A percentile compares a stretch with the other conserved stretches of the same genome.
These are phyloP conservation scores for Akanthomyces lecanii DNA, from an alignment of 2,329 filamentous ascomycete species.

Conservation along the genomic window DNA sequence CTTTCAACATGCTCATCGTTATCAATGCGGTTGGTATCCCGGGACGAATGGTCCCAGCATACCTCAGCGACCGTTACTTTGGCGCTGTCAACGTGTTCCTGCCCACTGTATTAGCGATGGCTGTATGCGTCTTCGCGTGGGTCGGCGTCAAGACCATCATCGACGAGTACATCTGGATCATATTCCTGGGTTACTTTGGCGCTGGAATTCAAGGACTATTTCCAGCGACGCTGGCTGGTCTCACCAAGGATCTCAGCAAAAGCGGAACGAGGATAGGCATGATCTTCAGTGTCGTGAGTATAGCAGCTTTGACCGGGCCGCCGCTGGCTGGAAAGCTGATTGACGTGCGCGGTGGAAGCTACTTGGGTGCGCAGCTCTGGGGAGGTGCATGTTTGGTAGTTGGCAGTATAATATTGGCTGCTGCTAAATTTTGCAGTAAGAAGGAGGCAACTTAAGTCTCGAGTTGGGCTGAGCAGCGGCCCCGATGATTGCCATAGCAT, in stretches of 20 bases:
- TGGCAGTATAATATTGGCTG: conserved; percentile 38
- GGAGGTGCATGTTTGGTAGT: conserved; percentile 43
- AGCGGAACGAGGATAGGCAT: conserved; percentile 56
- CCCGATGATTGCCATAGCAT: too few species aligned
- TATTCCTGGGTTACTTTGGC: conserved; percentile 60
- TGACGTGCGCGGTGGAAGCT: conserved; percentile 38
- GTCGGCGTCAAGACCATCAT: conserved; percentile 39
- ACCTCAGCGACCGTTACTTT: conserved; percentile 49
- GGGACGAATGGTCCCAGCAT: conserved; percentile 51
- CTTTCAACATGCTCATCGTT: conserved; percentile 55
- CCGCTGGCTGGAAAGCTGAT: conserved; percentile 52
- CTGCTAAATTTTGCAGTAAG: conserved; percentile 34
- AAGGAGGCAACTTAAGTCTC: conserved; percentile 17
- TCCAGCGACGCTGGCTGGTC: conserved; percentile 45
- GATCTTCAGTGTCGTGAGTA: conserved; percentile 54
- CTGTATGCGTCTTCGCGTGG: conserved; percentile 50
- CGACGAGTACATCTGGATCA: conserved; percentile 55
- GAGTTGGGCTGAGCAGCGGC: too few species aligned
- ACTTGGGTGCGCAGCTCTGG: conserved; percentile 49
- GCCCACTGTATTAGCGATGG: conserved; percentile 43
- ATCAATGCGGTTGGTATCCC: conserved; percentile 56
- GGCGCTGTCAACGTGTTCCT: conserved; percentile 55
- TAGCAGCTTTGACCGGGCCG: conserved; percentile 51
- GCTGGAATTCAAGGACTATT: conserved; percentile 64
- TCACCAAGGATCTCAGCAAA: conserved; percentile 51